Evolutionary conservation across 768 basidiomycete species (phyloP), one percentile per base, ranked within the genome.

Genomic region (Clitopilus hobsonii): DNA sequence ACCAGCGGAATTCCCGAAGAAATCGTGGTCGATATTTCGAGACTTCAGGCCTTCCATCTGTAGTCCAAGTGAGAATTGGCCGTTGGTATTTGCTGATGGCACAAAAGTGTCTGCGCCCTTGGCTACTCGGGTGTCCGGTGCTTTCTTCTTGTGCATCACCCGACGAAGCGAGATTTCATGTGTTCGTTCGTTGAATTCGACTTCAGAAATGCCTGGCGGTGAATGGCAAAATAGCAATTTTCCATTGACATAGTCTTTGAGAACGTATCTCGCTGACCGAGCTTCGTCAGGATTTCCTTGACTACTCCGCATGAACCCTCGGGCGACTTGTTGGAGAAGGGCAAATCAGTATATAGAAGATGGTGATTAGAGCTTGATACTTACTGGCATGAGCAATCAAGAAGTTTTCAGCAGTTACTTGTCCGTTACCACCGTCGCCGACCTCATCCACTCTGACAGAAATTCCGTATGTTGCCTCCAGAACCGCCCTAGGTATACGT

Each of bases 231-330:
- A 98, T 7, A 98, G 78, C 0, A 99, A 78, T 63, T 92, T 94
- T 23, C 91, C 97, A 61, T 89, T 94, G 57, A 98, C 94, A 65
- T 95, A 99, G 72, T 99, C 97, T 69, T 99, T 99, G 49, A 99
- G 79, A 54, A 99, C 77, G 65, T 89, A 88, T 56, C 97, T 85
- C 14, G 96, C 92, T 0, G 97, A 84, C 51, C 94, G 87, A 26
- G 97, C 93, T 66, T 98, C 94, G 65, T 99, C 97, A 8, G 96
- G 95, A 70, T 95, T 97, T 38, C 97, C 97, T 73, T 95, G 93
- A 0, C 96, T 93, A 0, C 94, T 85, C 32, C 96, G 85, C 65
- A 86, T 90, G 70, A 89, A 97, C 28, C 97, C 97, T 61, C 96
- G 79, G 25, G 85, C 96, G 63, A 98, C 97, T 99, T 58, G 2